Conservation (phyloP, 768 basidiomycete species). For the Daedaleopsis sinensis region DNA sequence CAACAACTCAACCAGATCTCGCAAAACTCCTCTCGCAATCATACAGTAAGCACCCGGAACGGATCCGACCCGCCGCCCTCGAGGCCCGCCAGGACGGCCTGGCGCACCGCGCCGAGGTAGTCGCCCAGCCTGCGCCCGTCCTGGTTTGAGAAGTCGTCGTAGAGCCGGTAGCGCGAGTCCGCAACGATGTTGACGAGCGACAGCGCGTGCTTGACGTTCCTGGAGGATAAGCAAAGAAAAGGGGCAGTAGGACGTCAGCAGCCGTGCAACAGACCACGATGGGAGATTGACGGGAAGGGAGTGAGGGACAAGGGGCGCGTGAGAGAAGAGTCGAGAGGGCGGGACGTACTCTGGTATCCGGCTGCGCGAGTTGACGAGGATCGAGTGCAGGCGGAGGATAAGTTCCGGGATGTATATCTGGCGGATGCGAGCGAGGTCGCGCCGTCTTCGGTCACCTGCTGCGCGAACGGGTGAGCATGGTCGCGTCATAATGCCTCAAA, state of each 20-base stretch:
- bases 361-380: constrained; percentile 64
- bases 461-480: background rate
- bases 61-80: constrained; percentile 80
- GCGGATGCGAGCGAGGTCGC: constrained; percentile 79
- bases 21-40: background rate
- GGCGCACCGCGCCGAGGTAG: constrained; percentile 75
- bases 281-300: background rate
- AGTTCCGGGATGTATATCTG: constrained; percentile 91
- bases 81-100: constrained; percentile 70
- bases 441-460: constrained; percentile 52
- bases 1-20: too few relatives aligned
- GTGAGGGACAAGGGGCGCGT: background rate
- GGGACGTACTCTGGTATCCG: constrained; percentile 65
- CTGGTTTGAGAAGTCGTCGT: constrained; percentile 78
- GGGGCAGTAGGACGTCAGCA: too few relatives aligned
- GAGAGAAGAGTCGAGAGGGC: background rate
- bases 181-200: constrained; percentile 85
- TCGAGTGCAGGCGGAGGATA: constrained; percentile 79
- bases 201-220: constrained; percentile 76
- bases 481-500: background rate
- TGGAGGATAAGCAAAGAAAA: too few relatives aligned
- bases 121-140: constrained; percentile 65
- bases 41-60: constrained; percentile 46
- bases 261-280: too few relatives aligned
- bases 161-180: constrained; percentile 83